Evolutionary conservation across 208 protist genomes (phyloP).

Genomic region (Crithidia bombi): DNA sequence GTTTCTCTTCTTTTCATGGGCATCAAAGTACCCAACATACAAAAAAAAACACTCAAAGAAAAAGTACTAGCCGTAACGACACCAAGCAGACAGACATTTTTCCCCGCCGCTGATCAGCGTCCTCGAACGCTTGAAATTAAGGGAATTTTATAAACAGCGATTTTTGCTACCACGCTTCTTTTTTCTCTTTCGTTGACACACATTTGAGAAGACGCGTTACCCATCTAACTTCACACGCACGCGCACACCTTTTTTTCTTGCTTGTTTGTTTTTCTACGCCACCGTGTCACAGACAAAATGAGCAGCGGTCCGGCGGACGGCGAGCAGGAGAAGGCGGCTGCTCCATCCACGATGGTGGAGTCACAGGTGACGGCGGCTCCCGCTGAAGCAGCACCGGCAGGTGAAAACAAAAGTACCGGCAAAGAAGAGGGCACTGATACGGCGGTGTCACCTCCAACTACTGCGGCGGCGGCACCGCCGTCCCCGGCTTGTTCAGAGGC

Average conservation of each 20-base stretch:
- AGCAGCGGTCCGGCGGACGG: background rate
- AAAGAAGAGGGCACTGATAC: too few species aligned
- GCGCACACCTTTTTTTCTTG: background rate
- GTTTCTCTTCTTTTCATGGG: constrained; percentile 7
- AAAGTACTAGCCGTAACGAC: too few species aligned
- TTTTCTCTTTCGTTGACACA: too few species aligned
- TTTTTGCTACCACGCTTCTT: too few species aligned
- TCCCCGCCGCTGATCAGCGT: too few species aligned
- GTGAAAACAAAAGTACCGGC: background rate
- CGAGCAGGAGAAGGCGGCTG: background rate
- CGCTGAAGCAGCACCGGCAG: background rate
- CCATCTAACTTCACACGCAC: too few species aligned
- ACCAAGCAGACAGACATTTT: too few species aligned
- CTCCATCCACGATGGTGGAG: too few species aligned
- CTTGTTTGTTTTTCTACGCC: background rate
- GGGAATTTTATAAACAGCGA: too few species aligned
- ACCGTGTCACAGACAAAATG: background rate
- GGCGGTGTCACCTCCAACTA: background rate
- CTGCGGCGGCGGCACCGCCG: background rate
- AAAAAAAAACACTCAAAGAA: constrained; percentile 11
- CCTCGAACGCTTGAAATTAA: too few species aligned
- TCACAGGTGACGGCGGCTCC: background rate
- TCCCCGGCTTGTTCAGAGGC: background rate
- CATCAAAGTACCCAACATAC: background rate
- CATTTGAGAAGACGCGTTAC: too few species aligned